These are phyloP conservation scores for Adenanthera pavonina DNA, from an alignment of 306 rosid species.

Conservation along the genomic window DNA sequence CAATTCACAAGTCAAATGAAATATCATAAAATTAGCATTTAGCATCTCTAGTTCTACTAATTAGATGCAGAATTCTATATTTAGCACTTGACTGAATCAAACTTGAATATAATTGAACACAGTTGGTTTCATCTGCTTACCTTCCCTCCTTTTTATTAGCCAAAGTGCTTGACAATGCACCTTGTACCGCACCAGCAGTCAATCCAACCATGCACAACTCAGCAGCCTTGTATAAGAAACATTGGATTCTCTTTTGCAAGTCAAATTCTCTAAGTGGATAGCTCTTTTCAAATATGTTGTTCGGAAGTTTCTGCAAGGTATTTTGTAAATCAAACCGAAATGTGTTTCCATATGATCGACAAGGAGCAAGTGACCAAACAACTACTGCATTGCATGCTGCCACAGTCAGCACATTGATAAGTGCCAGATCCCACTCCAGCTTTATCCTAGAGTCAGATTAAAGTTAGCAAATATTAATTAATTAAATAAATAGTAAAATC, in stretches of 20 bases:
- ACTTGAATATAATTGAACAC: conserved; percentile 15
- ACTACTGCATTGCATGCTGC: conserved; percentile 95
- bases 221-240: conserved; percentile 97
- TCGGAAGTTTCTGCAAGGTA: conserved; percentile 97
- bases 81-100: conserved; percentile 7
- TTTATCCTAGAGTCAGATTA: conserved; percentile 70
- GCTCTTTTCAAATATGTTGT: conserved; percentile 94
- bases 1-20: conserved; percentile 21
- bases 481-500: not conserved
- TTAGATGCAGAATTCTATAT: conserved; percentile 10
- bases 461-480: conserved; percentile 30
- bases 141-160: conserved; percentile 86
- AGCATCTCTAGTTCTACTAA: conserved; percentile 31
- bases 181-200: conserved; percentile 92
- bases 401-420: conserved; percentile 87
- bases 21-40: conserved; percentile 28
- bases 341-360: conserved; percentile 95
- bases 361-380: conserved; percentile 99
- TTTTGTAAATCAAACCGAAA: conserved; percentile 93
- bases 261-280: conserved; percentile 94
- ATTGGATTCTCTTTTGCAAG: conserved; percentile 82
- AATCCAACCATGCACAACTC: conserved; percentile 96
- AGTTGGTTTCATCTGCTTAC: conserved; percentile 46
- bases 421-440: conserved; percentile 99
- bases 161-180: conserved; percentile 70